These are phyloP conservation scores for Cytospora leucostoma DNA, from an alignment of 2,329 filamentous ascomycete species.

Conservation along the genomic window DNA sequence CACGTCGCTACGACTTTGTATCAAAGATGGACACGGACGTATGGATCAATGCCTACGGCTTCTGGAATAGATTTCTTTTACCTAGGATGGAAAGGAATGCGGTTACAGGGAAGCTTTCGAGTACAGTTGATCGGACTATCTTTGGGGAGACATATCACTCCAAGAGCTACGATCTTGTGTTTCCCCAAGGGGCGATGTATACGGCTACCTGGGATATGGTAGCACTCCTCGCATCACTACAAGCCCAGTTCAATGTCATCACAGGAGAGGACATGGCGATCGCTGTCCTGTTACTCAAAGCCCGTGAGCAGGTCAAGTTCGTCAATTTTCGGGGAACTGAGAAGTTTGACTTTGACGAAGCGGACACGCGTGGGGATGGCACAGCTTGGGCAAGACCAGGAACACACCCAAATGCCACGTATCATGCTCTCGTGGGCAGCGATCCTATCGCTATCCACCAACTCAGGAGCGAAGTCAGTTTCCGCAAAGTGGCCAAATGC, in stretches of 20 bases:
- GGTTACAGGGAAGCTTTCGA: constrained; percentile 16
- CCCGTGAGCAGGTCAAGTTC: constrained; percentile 32
- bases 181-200: constrained; percentile 39
- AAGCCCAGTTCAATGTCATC: constrained; percentile 33
- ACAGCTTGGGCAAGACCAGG: constrained; percentile 34
- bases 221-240: constrained; percentile 33
- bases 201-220: constrained; percentile 39
- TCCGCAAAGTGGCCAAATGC: constrained; percentile 35
- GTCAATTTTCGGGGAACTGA: constrained; percentile 36
- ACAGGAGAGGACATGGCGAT: constrained; percentile 37
- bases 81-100: constrained; percentile 30
- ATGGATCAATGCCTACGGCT: constrained; percentile 37
- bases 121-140: constrained; percentile 32
- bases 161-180: constrained; percentile 31
- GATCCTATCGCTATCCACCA: constrained; percentile 34
- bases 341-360: constrained; percentile 37
- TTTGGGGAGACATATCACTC: constrained; percentile 37
- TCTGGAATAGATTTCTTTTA: constrained; percentile 36
- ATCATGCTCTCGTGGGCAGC: constrained; percentile 33
- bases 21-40: constrained; percentile 39
- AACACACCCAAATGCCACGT: constrained; percentile 32
- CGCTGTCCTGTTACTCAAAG: constrained; percentile 35
- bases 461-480: constrained; percentile 34
- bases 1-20: constrained; percentile 35
- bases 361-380: constrained; percentile 34